These are phyloP conservation scores for Plectranthus barbatus DNA, from an alignment of 257 asterid species.

Conservation along the genomic window DNA sequence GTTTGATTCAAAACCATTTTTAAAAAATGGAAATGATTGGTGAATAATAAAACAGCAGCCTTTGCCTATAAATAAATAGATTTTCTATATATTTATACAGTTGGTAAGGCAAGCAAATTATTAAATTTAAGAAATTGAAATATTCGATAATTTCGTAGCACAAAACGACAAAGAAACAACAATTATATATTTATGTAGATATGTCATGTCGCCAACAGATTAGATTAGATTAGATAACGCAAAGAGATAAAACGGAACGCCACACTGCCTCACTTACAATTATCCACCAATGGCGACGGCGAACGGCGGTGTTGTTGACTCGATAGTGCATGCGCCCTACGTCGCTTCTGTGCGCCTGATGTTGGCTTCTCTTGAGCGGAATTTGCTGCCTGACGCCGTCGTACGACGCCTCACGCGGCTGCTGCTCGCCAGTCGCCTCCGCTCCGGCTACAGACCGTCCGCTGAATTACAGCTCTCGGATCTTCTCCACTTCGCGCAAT, in stretches of 20 bases:
- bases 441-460: constrained; percentile 59
- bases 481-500: constrained; percentile 48
- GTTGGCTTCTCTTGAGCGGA: constrained; percentile 72
- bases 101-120: too few species aligned
- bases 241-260: background rate
- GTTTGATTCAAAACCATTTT: too few species aligned
- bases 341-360: constrained; percentile 58
- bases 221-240: constrained; percentile 2
- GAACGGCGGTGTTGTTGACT: constrained; percentile 31
- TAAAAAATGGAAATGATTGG: background rate
- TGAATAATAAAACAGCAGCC: background rate
- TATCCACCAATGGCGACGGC: constrained; percentile 23
- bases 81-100: too few species aligned
- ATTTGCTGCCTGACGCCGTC: constrained; percentile 74
- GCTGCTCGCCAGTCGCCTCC: constrained; percentile 71
- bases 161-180: background rate
- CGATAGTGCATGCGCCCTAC: constrained; percentile 48
- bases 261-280: background rate
- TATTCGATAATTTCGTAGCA: background rate
- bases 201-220: background rate
- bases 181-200: background rate
- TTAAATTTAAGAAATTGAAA: background rate
- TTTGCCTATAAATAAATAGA: background rate
- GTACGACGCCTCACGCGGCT: constrained; percentile 71
- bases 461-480: constrained; percentile 52